Evolutionary conservation across 208 protist genomes (phyloP), one percentile per base, ranked within the genome.

Genomic region (Leishmania arabica): DNA sequence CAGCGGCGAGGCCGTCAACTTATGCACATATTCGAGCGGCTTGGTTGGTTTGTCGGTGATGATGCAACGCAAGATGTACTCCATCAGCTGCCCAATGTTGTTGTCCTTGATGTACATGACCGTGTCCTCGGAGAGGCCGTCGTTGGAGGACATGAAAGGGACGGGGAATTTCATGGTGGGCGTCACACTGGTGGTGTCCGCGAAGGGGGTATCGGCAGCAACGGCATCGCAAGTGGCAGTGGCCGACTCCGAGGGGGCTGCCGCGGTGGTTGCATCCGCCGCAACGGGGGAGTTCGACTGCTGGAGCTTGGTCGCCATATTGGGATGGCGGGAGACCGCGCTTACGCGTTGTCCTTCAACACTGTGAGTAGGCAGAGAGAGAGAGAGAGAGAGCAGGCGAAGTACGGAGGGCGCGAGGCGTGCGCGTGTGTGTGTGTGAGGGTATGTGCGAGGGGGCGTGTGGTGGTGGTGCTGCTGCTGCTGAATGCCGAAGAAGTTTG

Each of bases 41-140:
- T 89, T 84, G 70, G 89, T 84, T 7, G 95, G 95, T 66, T 93
- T 89, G 68, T 97, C 89, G 1, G 56, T 62, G n/a, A 95, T 78
- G 74, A 98, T 65, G 66, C 80, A 68, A 62, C 90, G 93, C 70
- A 97, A 82, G 53, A 98, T 71, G 80, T 92, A 92, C 77, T 98
- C 95, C 89, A 97, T 93, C 56, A 97, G 75, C 54, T 94, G 88
- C 15, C 94, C 78, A 51, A 98, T 79, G 74, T 90, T 89, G 76
- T 97, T 87, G 53, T 98, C 89, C 47, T 86, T 82, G 51, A 98
- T 82, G 88, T 98, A 98, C 74, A 54, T 75, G 13, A 96, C 47
- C 3, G 75, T 88, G 85, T 96, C 87, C 86, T 95, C 92, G 21
- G 85, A 83, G 51, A 96, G 75, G 9, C 54, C 69, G 27, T 86